phyloP scores from a whole-genome alignment of 805 yeast species.

The Wickerhamiella cacticola region DNA sequence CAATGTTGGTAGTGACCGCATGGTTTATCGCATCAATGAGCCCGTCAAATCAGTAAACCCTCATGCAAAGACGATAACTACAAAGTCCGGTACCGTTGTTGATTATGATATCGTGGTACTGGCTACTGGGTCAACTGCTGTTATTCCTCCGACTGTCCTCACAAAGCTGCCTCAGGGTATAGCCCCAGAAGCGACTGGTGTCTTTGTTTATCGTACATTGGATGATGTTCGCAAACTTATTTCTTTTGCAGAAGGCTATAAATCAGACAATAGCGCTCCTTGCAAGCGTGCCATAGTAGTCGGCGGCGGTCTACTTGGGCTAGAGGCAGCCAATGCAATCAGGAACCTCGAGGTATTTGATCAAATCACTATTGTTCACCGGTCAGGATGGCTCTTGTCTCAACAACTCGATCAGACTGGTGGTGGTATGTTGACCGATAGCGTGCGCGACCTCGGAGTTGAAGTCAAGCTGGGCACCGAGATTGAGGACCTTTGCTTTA shows the following conservation, averaged over 20 bases:
- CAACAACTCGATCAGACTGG: slow-evolving; percentile 32
- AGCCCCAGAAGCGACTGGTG: slow-evolving; percentile 21
- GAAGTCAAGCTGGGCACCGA: slow-evolving; percentile 42
- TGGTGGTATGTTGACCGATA: slow-evolving; percentile 31
- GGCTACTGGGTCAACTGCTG: slow-evolving; percentile 30
- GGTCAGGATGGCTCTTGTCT: slow-evolving; percentile 29
- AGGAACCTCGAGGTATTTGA: slow-evolving; percentile 27
- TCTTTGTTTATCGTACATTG: slow-evolving; percentile 30
- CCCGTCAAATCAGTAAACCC: slow-evolving; percentile 15
- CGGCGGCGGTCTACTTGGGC: slow-evolving; percentile 30
- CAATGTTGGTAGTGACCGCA: slow-evolving; percentile 15
- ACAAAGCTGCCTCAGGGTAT: slow-evolving; percentile 15
- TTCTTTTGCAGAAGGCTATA: slow-evolving; percentile 18
- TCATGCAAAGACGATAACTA: slow-evolving; percentile 13
- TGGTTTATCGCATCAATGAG: slow-evolving; percentile 18
- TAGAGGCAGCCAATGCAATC: slow-evolving; percentile 33
- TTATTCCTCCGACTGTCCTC: slow-evolving; percentile 22
- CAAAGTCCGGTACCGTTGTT: slow-evolving; percentile 12
- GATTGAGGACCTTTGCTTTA: slow-evolving; percentile 36
- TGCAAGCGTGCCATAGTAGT: slow-evolving; percentile 27
- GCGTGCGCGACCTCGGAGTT: slow-evolving; percentile 42
- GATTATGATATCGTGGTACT: slow-evolving; percentile 28
- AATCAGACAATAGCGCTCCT: slow-evolving; percentile 5
- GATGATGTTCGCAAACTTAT: slow-evolving; percentile 29
- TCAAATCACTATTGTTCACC: slow-evolving; percentile 28